Conservation (phyloP, 192 early-diverging fungal genomes). For the Coemansia biformis region DNA sequence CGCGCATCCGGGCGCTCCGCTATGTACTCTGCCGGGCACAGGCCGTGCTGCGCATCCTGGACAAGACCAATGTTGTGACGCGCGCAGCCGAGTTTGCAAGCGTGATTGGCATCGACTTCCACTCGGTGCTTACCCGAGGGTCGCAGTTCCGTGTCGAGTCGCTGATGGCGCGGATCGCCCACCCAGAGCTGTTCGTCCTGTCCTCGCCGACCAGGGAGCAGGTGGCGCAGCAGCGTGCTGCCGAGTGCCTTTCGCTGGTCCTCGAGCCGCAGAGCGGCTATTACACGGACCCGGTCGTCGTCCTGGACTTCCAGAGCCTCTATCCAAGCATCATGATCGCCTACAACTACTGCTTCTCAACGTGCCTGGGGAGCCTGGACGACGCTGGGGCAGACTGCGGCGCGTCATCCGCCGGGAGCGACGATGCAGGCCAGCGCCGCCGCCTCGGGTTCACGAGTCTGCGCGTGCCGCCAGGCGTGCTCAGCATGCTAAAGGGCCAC, state of each 20-base stretch:
- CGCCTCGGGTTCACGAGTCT: slow-evolving; percentile 64
- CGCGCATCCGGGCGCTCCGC: slow-evolving; percentile 56
- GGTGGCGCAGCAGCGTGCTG: slow-evolving; percentile 67
- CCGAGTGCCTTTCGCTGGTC: slow-evolving; percentile 83
- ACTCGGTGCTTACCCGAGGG: slow-evolving; percentile 78
- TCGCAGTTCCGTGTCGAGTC: slow-evolving; percentile 93
- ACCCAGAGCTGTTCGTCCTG: slow-evolving; percentile 75
- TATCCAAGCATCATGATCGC: slow-evolving; percentile 97
- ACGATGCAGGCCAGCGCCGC: slow-evolving; percentile 20
- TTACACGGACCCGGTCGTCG: slow-evolving; percentile 79
- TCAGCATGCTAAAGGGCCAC: slow-evolving; percentile 62
- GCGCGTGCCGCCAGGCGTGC: slow-evolving; percentile 56
- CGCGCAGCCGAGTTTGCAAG: slow-evolving; percentile 78
- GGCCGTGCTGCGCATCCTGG: slow-evolving; percentile 63
- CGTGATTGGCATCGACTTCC: slow-evolving; percentile 89
- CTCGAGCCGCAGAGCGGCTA: slow-evolving; percentile 82
- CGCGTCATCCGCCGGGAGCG: not conserved
- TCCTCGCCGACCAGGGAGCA: slow-evolving; percentile 70
- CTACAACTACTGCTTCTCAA: slow-evolving; percentile 93
- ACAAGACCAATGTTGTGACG: slow-evolving; percentile 61
- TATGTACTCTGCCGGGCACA: slow-evolving; percentile 69
- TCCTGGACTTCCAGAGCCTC: slow-evolving; percentile 90
- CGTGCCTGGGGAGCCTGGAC: slow-evolving; percentile 67
- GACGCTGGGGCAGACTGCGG: slow-evolving; percentile 8
- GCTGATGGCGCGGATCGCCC: slow-evolving; percentile 60